Evolutionary conservation across 495 filamentous ascomycete genomes (phyloP).

Genomic region (Ramalina intermedia): DNA sequence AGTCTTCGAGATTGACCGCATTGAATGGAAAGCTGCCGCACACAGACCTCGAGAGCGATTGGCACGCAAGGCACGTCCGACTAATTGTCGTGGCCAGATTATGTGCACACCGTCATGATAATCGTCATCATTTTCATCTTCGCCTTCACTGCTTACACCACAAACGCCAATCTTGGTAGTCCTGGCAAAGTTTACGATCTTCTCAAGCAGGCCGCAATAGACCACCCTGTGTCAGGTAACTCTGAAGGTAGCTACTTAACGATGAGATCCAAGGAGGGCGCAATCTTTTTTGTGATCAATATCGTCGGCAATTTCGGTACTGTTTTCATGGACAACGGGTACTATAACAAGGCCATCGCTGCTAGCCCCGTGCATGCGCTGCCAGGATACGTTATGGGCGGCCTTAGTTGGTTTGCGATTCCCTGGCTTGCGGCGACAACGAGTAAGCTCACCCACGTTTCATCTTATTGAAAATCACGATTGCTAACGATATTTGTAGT

Average conservation of each 20-base stretch:
- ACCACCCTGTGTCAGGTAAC: conserved; percentile 75
- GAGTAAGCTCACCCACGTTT: no score
- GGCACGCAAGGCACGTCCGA: no score
- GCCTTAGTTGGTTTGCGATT: conserved; percentile 89
- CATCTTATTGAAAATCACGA: no score
- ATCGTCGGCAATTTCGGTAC: conserved; percentile 69
- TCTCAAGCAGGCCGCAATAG: conserved; percentile 50
- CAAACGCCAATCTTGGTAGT: conserved; percentile 60
- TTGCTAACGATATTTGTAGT: no score
- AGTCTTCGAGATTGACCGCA: no score
- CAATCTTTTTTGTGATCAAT: conserved; percentile 95
- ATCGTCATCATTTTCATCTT: conserved; percentile 85
- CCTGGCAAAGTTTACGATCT: conserved; percentile 71
- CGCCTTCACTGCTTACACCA: conserved; percentile 73
- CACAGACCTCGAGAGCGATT: no score
- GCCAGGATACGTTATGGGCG: conserved; percentile 84
- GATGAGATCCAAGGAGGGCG: conserved; percentile 76
- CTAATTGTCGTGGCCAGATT: conserved; percentile 40
- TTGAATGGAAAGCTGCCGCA: no score
- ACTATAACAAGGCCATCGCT: conserved; percentile 95
- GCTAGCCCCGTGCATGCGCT: conserved; percentile 78
- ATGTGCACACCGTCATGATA: conserved; percentile 77
- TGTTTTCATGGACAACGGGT: conserved; percentile 67
- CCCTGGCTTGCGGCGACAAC: conserved; percentile 88
- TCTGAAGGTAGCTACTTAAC: conserved; percentile 76